Percentiles rank a stretch among this genome's conserved stretches.
These are phyloP conservation scores for Globisporangium emineosum DNA, from an alignment of 352 stramenopile genomes.

Conservation along the genomic window DNA sequence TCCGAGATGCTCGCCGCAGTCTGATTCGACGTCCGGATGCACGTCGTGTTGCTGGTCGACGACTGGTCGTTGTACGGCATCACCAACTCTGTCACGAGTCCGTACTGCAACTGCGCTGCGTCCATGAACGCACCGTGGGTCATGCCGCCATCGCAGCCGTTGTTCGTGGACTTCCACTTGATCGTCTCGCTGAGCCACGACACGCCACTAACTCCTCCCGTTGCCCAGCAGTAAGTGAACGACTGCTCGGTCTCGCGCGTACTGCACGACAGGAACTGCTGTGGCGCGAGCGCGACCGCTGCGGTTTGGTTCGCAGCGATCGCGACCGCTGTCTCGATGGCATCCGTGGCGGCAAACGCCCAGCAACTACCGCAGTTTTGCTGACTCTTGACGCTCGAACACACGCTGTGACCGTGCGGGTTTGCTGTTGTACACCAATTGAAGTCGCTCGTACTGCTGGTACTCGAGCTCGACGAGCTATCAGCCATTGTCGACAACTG, in stretches of 20 bases:
- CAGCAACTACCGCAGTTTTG: conserved; percentile 81
- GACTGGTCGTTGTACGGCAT: conserved; percentile 56
- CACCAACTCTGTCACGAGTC: conserved; percentile 64
- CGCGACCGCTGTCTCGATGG: conserved; percentile 73
- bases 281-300: conserved; percentile 65
- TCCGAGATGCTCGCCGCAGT: conserved; percentile 67
- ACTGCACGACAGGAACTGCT: conserved; percentile 76
- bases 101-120: conserved; percentile 50
- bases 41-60: conserved; percentile 13
- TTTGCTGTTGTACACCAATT: conserved; percentile 78
- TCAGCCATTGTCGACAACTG: conserved; percentile 24
- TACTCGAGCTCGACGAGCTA: conserved; percentile 15
- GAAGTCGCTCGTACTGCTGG: conserved; percentile 32
- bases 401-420: conserved; percentile 59
- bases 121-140: conserved; percentile 80
- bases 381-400: conserved; percentile 77
- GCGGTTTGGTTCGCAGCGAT: conserved; percentile 57
- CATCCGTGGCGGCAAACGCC: conserved; percentile 72
- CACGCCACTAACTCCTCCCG: conserved; percentile 30
- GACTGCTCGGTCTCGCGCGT: conserved; percentile 60
- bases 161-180: conserved; percentile 74
- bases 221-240: conserved; percentile 77
- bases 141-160: conserved; percentile 80
- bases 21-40: conserved; percentile 33
- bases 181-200: conserved; percentile 60